Base-by-base conservation (phyloP, 768 basidiomycete genomes). In the Butyriboletus loyo region DNA sequence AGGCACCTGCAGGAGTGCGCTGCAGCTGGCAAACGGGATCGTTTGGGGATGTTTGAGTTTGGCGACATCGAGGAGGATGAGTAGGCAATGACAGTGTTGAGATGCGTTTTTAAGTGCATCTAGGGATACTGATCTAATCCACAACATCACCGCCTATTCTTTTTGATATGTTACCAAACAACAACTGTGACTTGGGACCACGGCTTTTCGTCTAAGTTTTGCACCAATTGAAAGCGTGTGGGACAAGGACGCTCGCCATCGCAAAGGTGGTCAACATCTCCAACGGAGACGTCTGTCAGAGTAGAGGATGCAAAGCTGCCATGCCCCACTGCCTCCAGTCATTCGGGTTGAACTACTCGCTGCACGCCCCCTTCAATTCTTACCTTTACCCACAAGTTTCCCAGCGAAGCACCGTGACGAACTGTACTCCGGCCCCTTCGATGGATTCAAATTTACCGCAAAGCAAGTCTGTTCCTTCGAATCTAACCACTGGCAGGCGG, bases 61-160 rank as follows among this genome's bases (percentile, higher is more conserved):
- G 92, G 92, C n/a, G 91, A 93, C 67, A 78, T 92, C 13, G 89
- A 90, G 58, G 90, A 92, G 66, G 90, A 92, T 51, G 87, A 92
- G 53, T 68, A 64, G 53, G 45, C 43, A 43, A 35, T 9, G 49
- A 44, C 14, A 50, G 42, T 28, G 48, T 32, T 25, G 52, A 52
- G 57, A 59, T 57, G 28, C 55, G 51, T 64, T 45, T 50, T 57
- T 50, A 46, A 38, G 55, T 56, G 49, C 57, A 54, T 55, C 43
- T 57, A 53, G 47, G 46, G 39, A 30, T 37, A 15, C 46, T 37
- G 45, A 60, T 63, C 55, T 62, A 51, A 55, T 57, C 36, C 37
- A 22, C 54, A 25, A 46, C 34, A 30, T 41, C 38, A 22, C 28
- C 19, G 6, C n/a, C 37, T 50, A 46, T 35, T 55, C 31, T 44